These are phyloP conservation scores for Lentinula lateritia DNA, from an alignment of 768 basidiomycete species.

Conservation along the genomic window DNA sequence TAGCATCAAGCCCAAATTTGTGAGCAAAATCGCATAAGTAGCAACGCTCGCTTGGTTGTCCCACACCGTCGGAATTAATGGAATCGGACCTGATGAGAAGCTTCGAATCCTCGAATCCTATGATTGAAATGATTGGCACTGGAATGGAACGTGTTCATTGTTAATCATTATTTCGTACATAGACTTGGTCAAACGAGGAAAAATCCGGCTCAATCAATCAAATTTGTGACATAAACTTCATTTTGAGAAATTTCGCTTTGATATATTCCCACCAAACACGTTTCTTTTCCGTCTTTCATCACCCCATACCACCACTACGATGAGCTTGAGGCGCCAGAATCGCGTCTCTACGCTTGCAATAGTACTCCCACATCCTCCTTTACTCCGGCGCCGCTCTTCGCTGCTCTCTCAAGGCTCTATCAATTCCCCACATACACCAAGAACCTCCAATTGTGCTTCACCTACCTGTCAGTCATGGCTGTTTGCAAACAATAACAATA, in stretches of 20 bases:
- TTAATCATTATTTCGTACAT: constrained; percentile 4
- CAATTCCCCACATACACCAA: constrained; percentile 54
- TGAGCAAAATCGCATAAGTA: too few species aligned
- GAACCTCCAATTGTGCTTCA: constrained; percentile 39
- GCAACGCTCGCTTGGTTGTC: too few species aligned
- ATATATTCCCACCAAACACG: neutral
- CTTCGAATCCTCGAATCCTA: neutral
- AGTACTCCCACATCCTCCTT: constrained; percentile 55
- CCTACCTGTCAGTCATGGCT: constrained; percentile 49
- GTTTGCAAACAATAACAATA: constrained; percentile 40
- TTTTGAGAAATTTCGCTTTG: neutral
- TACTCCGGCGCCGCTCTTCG: constrained; percentile 44
- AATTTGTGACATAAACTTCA: neutral
- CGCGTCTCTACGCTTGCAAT: constrained; percentile 53
- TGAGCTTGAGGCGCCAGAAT: constrained; percentile 49
- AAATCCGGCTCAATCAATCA: neutral
- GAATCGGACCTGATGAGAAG: neutral
- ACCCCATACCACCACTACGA: constrained; percentile 14
- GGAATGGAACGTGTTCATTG: neutral
- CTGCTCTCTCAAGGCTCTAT: constrained; percentile 39
- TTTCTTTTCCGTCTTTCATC: neutral
- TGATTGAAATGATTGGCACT: neutral
- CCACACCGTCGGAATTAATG: neutral
- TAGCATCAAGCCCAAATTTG: too few species aligned
- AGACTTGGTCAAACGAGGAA: constrained; percentile 1